These are phyloP conservation scores for Malania oleifera DNA, from an alignment of 164 flowering plant genomes.

Conservation along the genomic window DNA sequence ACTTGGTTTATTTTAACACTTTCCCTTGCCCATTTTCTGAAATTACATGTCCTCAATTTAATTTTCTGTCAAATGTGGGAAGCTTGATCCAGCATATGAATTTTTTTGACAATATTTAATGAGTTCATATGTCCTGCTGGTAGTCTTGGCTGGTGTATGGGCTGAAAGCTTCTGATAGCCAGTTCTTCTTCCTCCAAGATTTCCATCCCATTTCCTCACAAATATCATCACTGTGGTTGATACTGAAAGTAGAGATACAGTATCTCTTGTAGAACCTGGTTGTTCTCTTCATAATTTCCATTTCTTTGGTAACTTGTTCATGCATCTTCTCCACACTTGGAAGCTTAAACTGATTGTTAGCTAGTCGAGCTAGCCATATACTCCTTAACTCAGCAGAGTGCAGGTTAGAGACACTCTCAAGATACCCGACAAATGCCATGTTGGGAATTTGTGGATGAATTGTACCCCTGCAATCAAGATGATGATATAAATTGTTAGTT, in stretches of 20 bases:
- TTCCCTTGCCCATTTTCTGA: too few relatives aligned
- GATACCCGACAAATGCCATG: constrained; percentile 81
- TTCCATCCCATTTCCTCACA: constrained; percentile 92
- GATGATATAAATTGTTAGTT: too few relatives aligned
- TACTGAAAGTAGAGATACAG: constrained; percentile 84
- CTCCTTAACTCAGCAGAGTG: constrained; percentile 75
- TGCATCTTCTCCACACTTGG: constrained; percentile 69
- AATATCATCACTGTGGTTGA: constrained; percentile 78
- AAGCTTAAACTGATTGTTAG: constrained; percentile 61
- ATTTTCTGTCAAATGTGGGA: too few relatives aligned
- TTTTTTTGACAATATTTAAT: too few relatives aligned
- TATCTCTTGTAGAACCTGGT: constrained; percentile 85
- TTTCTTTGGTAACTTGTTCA: constrained; percentile 47
- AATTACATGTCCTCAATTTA: too few relatives aligned
- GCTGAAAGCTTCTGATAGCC: constrained; percentile 70
- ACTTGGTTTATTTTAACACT: too few relatives aligned
- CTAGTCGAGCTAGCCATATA: constrained; percentile 67
- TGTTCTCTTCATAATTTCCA: constrained; percentile 58
- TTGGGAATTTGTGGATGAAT: constrained; percentile 82
- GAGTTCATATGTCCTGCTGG: too few relatives aligned
- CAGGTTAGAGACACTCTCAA: constrained; percentile 76
- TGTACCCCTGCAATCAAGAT: constrained; percentile 49
- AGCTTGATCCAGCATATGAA: too few relatives aligned
- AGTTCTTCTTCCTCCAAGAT: constrained; percentile 76
- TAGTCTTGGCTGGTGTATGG: constrained; percentile 78